Evolutionary conservation across 2,329 filamentous ascomycete genomes (phyloP), one percentile per base, ranked within the genome.

Genomic region (Pestalotiopsis sp.): DNA sequence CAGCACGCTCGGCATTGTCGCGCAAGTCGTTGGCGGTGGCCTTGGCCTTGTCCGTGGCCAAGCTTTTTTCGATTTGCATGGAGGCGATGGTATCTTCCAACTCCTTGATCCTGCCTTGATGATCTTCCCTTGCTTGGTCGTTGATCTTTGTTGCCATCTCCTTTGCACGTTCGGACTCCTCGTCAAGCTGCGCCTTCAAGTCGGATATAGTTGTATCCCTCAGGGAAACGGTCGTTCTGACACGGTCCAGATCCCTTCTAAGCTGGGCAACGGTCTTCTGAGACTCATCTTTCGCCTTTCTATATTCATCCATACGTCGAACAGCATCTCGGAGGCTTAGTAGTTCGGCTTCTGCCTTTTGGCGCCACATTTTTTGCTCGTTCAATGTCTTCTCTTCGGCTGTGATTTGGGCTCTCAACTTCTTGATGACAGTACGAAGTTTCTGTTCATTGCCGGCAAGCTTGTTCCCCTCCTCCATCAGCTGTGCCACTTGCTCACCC

Each of bases 391-490:
- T 91, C 70, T 93, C 92, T 44, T 88, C 86, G 61, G 92, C 88
- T 11, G 86, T 81, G 14, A 92, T 78, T 74, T 92, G 91, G 24
- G 84, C 81, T 57, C 90, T 88, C 68, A 98, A 81, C 75, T 93
- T 94, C 79, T 96, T 97, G 74, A 98, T 92, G 3, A 91, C 90
- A 5, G 88, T 88, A 69, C 95, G 86, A 71, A 97, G 91, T 75
- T 94, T 94, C 78, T 98, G 88, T 77, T 99, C 96, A 0, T 88
- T 92, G 73, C 91, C 92, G 1, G 94, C 94, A 9, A 98, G 85
- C 72, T 92, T 94, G 73, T 96, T 92, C 0, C 97, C 96, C 81
- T 99, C 96, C 73, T 97, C 91, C 85, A 99, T 92, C 13, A 99
- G 83, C 60, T 94, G 82, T 2, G 94, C 93, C 74, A 98, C 97